phyloP scores from a whole-genome alignment of 2,329 filamentous ascomycete species.

The Fusarium scirpi region DNA sequence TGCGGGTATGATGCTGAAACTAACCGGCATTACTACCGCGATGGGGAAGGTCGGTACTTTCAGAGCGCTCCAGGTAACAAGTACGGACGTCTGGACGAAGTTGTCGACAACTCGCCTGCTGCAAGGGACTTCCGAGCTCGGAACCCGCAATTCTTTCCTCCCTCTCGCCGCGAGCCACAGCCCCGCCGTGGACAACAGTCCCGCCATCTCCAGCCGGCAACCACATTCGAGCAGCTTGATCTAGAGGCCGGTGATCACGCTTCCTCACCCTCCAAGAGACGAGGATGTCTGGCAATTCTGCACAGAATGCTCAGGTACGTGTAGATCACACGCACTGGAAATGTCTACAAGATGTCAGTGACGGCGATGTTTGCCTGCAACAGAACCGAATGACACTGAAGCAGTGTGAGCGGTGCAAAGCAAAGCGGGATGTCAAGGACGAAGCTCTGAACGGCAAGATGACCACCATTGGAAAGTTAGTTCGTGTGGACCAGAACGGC shows the following conservation, averaged over 20 bases:
- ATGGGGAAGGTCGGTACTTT: background rate
- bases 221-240: background rate
- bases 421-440: constrained; percentile 4
- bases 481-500: background rate
- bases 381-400: constrained; percentile 3
- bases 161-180: background rate
- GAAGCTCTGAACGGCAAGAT: background rate
- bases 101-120: background rate
- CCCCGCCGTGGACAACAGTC: background rate
- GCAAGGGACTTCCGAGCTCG: background rate
- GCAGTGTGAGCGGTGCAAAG: background rate
- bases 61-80: background rate
- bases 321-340: constrained; percentile 4
- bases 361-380: background rate
- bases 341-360: background rate
- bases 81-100: background rate
- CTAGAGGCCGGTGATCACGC: background rate
- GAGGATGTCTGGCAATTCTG: background rate
- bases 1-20: background rate
- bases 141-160: background rate
- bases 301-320: background rate
- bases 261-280: background rate
- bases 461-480: constrained; percentile 3
- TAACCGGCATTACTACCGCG: background rate
- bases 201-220: background rate